phyloP scores from a whole-genome alignment of 352 stramenopile genomes.

The Phytophthora hibernalis region DNA sequence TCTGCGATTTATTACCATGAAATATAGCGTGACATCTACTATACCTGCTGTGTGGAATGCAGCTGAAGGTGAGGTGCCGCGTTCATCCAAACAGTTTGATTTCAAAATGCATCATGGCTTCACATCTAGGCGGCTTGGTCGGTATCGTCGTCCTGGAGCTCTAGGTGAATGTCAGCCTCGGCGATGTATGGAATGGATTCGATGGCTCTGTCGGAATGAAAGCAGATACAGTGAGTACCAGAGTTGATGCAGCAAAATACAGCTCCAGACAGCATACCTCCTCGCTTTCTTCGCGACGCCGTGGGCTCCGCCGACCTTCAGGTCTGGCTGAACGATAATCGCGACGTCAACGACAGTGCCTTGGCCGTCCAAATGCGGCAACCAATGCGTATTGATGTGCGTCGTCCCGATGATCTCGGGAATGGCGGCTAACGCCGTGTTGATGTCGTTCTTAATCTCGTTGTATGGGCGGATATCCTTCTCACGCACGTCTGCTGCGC shows the following conservation, averaged over 20 bases:
- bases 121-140: slow-evolving; percentile 19
- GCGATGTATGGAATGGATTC: slow-evolving; percentile 82
- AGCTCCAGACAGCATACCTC: slow-evolving; percentile 49
- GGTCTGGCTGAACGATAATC: slow-evolving; percentile 77
- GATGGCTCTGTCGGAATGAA: slow-evolving; percentile 57
- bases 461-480: slow-evolving; percentile 77
- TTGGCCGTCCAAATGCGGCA: slow-evolving; percentile 62
- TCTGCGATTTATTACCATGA: neutral
- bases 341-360: slow-evolving; percentile 81
- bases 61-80: neutral
- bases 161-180: slow-evolving; percentile 85
- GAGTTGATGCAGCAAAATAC: neutral
- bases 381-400: slow-evolving; percentile 87
- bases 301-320: slow-evolving; percentile 79
- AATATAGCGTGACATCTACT: neutral
- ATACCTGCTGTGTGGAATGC: neutral
- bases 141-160: slow-evolving; percentile 69
- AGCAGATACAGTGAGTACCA: neutral
- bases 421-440: slow-evolving; percentile 63
- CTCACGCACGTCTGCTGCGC: slow-evolving; percentile 41
- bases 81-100: slow-evolving; percentile 10
- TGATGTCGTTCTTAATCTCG: slow-evolving; percentile 79
- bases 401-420: slow-evolving; percentile 76
- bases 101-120: slow-evolving; percentile 16
- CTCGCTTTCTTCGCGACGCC: slow-evolving; percentile 74